Percentiles rank a stretch among this genome's conserved stretches.
Evolutionary conservation across 495 filamentous ascomycete species (phyloP).

Genomic region (Aspergillus affinis): DNA sequence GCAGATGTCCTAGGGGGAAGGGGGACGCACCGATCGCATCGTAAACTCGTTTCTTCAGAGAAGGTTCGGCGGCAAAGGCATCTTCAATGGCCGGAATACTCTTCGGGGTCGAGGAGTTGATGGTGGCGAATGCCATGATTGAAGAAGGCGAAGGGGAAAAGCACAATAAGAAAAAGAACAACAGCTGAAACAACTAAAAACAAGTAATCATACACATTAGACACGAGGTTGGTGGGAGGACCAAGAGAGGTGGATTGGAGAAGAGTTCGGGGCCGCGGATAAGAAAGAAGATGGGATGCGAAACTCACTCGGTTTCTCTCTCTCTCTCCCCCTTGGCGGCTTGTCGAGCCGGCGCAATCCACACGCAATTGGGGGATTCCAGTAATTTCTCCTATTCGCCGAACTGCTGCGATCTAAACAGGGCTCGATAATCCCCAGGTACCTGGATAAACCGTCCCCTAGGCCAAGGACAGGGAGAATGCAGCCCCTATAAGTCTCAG

Average conservation of each 20-base stretch:
- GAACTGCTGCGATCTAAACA: too few relatives aligned
- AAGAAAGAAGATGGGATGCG: conserved; percentile 2
- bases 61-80: conserved; percentile 45
- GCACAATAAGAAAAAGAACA: background rate
- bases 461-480: too few relatives aligned
- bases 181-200: conserved; percentile 1
- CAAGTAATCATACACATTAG: conserved; percentile 1
- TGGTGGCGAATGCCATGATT: conserved; percentile 46
- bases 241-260: background rate
- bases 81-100: conserved; percentile 40
- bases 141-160: background rate
- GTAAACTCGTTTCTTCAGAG: conserved; percentile 47
- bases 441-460: too few relatives aligned
- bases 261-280: conserved; percentile 8
- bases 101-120: conserved; percentile 33
- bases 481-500: background rate
- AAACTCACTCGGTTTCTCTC: background rate
- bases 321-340: conserved; percentile 2
- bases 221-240: background rate
- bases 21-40: conserved; percentile 48
- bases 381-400: conserved; percentile 1
- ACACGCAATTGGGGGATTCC: conserved; percentile 1
- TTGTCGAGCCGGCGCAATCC: conserved; percentile 1
- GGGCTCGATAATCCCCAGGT: background rate
- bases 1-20: too few relatives aligned